These are phyloP conservation scores for Schwanniomyces pseudopolymorphus DNA, from an alignment of 805 yeast species.

Conservation along the genomic window DNA sequence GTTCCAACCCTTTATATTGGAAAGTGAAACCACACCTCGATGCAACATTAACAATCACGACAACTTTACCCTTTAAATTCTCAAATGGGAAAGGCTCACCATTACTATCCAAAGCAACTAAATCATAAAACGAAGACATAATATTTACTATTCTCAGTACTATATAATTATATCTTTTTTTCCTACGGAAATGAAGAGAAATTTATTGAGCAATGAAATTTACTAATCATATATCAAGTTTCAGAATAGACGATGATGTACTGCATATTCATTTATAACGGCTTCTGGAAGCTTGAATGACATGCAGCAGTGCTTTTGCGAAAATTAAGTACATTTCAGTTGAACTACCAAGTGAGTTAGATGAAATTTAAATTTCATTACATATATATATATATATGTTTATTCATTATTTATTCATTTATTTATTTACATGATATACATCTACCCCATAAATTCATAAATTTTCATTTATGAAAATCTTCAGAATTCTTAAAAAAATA, in stretches of 20 bases:
- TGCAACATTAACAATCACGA: conserved; percentile 46
- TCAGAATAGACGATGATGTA: not conserved
- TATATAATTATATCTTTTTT: too few relatives aligned
- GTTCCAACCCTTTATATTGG: conserved; percentile 43
- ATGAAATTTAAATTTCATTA: too few relatives aligned
- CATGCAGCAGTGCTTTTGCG: not conserved
- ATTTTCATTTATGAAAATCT: too few relatives aligned
- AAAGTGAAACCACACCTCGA: conserved; percentile 45
- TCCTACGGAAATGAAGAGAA: not conserved
- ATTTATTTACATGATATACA: too few relatives aligned
- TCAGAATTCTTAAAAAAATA: too few relatives aligned
- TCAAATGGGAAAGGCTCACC: conserved; percentile 38
- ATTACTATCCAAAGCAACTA: conserved; percentile 38
- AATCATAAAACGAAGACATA: conserved; percentile 39
- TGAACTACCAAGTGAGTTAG: too few relatives aligned
- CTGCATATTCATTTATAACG: not conserved
- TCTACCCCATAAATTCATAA: too few relatives aligned
- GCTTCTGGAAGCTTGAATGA: not conserved
- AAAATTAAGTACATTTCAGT: too few relatives aligned
- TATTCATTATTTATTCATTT: too few relatives aligned
- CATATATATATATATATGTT: too few relatives aligned
- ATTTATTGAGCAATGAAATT: not conserved
- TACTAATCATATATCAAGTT: not conserved
- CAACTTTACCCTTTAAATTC: conserved; percentile 46
- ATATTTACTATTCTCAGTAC: not conserved